Conservation (phyloP, 2,329 filamentous ascomycete genomes). For the Fonsecaea pedrosoi region DNA sequence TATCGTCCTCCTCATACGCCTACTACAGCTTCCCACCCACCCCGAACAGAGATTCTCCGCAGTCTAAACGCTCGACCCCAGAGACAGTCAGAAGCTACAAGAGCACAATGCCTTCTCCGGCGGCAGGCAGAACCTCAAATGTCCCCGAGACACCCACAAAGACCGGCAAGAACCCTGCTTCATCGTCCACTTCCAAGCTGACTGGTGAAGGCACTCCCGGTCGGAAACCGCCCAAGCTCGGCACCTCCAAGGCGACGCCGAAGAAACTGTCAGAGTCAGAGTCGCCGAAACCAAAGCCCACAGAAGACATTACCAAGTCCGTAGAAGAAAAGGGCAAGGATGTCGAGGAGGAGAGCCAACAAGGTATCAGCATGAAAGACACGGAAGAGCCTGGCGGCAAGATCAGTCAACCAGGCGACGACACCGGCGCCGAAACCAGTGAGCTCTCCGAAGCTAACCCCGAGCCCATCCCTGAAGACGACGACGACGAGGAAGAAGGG, state of each 20-base stretch:
- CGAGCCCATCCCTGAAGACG: constrained; percentile 36
- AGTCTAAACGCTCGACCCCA: constrained; percentile 31
- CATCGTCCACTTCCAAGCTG: constrained; percentile 41
- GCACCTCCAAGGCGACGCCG: constrained; percentile 37
- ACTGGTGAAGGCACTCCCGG: constrained; percentile 35
- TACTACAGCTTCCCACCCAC: constrained; percentile 40
- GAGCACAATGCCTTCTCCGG: constrained; percentile 41
- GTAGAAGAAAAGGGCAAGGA: constrained; percentile 35
- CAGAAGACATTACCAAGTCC: constrained; percentile 28
- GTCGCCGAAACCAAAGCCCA: constrained; percentile 30
- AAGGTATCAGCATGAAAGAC: constrained; percentile 38
- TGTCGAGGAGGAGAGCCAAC: constrained; percentile 28
- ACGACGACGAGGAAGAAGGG: constrained; percentile 35
- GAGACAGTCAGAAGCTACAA: constrained; percentile 36
- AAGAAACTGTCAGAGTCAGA: constrained; percentile 34
- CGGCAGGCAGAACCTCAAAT: constrained; percentile 36
- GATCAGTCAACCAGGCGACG: constrained; percentile 38
- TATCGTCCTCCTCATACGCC: constrained; percentile 40
- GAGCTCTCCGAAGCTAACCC: constrained; percentile 39
- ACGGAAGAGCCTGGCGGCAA: constrained; percentile 37
- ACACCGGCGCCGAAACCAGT: constrained; percentile 39
- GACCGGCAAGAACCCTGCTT: constrained; percentile 40
- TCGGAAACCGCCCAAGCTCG: constrained; percentile 40
- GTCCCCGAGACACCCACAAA: constrained; percentile 42
- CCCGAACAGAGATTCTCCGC: constrained; percentile 33